Base-by-base conservation (phyloP, 148 eudicot species). In the Oxyria digyna region DNA sequence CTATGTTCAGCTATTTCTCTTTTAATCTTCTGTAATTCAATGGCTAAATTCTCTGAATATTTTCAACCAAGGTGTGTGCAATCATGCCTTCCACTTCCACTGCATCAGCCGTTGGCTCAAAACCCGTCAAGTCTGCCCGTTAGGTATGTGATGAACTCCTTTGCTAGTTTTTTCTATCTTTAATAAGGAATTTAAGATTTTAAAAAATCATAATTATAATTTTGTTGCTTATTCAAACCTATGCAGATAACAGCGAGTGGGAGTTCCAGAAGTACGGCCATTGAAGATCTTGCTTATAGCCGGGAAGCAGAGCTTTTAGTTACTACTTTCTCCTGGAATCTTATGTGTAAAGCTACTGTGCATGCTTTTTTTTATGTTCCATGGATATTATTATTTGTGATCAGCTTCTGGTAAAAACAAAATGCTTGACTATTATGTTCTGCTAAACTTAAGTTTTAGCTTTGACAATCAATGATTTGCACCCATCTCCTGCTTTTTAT, bases 201-300 rank as follows among this genome's bases (percentile, higher is more conserved):
- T 2, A 55, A 11, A 20, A 24, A 8, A 11, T 1, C 12, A 4
- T 6, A 40, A 35, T 71, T 20, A 14, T 7, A 49, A 10, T 21
- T 8, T 41, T 32, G 9, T 35, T 63, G 12, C 23, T 3, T 8
- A 40, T 50, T 46, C 29, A 6, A 21, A 20, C 33, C 38, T 63
- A 6, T 78, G 71, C 91, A 87, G 96, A 91, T 76, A 87, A 87
- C 77, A 87, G 91, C 35, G 97, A 91, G 76, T 91, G 97, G 97
- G 97, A 91, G 81, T 91, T 91, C 69, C 94, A 87, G 82, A 90
- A 90, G 80, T 90, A 90, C 68, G 93, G 96, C 57, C 96, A 85
- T 69, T 89, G 82, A 78, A 76, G 21, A 11, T 10, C 42, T 13
- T 38, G 15, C 27, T 24, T 26, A 33, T 9, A 46, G 55, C 71